Conservation (phyloP, 1,284 basidiomycete species). For the Xanthoconium separans region DNA sequence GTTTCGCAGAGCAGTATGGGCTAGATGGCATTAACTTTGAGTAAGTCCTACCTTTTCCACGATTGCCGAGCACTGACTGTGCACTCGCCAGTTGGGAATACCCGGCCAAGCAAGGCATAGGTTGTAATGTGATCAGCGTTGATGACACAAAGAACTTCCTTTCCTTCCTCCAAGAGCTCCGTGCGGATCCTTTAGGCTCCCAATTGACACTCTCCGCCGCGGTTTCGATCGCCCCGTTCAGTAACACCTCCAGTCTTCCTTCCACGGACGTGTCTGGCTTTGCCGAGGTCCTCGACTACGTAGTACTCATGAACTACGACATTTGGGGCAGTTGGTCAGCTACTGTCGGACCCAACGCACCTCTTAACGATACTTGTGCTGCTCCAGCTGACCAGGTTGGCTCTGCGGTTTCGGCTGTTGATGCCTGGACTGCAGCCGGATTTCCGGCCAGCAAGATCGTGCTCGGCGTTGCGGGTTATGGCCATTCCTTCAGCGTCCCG, state of each 20-base stretch:
- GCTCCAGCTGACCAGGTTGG: slow-evolving; percentile 54
- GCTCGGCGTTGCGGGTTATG: slow-evolving; percentile 64
- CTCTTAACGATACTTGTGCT: slow-evolving; percentile 61
- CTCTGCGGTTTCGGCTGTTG: slow-evolving; percentile 61
- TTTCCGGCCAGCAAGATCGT: slow-evolving; percentile 64
- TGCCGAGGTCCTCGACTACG: slow-evolving; percentile 52
- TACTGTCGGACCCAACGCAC: slow-evolving; percentile 62
- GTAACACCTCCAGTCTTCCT: slow-evolving; percentile 49
- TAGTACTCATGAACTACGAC: slow-evolving; percentile 77
- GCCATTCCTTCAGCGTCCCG: slow-evolving; percentile 43
- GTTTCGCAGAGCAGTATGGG: slow-evolving; percentile 54
- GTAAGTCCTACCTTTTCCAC: slow-evolving; percentile 9
- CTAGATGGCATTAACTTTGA: slow-evolving; percentile 30
- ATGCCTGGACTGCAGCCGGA: slow-evolving; percentile 60
- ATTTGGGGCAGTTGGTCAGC: slow-evolving; percentile 57
- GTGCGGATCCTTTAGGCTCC: slow-evolving; percentile 39
- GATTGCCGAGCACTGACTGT: neutral
- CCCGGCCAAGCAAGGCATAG: slow-evolving; percentile 45
- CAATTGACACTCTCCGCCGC: slow-evolving; percentile 40
- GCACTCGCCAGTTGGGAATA: slow-evolving; percentile 47
- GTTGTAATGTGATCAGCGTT: slow-evolving; percentile 42
- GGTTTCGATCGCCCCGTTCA: slow-evolving; percentile 55
- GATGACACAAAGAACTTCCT: slow-evolving; percentile 47
- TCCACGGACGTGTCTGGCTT: slow-evolving; percentile 51
- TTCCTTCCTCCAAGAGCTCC: slow-evolving; percentile 48